A percentile compares a stretch with the other conserved stretches of the same genome.
phyloP scores from a whole-genome alignment of 495 filamentous ascomycete species.

The Trypethelium eluteriae region DNA sequence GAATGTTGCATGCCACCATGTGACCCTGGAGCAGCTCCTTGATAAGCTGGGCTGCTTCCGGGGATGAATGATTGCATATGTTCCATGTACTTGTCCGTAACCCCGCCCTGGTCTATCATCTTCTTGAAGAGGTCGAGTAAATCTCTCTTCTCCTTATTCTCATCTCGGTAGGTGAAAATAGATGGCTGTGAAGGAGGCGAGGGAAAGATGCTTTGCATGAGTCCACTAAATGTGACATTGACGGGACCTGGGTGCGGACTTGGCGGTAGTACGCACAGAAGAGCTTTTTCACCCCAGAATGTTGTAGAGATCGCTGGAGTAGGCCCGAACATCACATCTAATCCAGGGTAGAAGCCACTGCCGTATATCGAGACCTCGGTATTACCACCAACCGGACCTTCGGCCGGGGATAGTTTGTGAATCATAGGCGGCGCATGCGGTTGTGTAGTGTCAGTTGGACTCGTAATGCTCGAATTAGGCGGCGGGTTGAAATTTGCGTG shows the following conservation, averaged over 20 bases:
- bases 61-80: conserved; percentile 5
- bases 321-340: conserved; percentile 83
- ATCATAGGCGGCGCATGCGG: conserved; percentile 46
- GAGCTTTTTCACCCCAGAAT: conserved; percentile 69
- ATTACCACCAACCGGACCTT: conserved; percentile 74
- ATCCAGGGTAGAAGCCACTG: conserved; percentile 66
- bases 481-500: conserved; percentile 1
- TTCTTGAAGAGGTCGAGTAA: conserved; percentile 22
- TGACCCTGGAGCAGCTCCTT: neutral
- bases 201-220: conserved; percentile 45
- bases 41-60: neutral
- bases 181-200: conserved; percentile 38
- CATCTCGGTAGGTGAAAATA: conserved; percentile 72
- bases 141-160: conserved; percentile 50
- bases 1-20: conserved; percentile 9
- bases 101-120: conserved; percentile 2
- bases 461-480: neutral
- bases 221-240: conserved; percentile 62
- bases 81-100: conserved; percentile 5
- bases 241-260: conserved; percentile 61
- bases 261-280: conserved; percentile 81
- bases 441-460: neutral
- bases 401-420: conserved; percentile 68
- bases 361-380: conserved; percentile 80
- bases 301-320: conserved; percentile 68